Conservation (phyloP, 208 protist genomes). For the Crithidia acanthocephali region DNA sequence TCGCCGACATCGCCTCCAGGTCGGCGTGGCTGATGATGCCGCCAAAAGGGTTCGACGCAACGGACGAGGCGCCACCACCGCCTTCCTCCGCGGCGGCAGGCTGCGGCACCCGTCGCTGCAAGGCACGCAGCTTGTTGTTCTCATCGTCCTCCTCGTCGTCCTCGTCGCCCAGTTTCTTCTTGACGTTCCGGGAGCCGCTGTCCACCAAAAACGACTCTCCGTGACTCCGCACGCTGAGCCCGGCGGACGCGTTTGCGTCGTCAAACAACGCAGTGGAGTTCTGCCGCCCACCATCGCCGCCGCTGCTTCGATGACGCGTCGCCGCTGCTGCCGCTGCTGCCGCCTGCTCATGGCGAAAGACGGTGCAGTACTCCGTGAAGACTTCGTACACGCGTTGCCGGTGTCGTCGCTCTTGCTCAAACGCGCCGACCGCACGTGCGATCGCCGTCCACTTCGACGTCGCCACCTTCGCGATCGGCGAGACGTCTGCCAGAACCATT, state of each 20-base stretch:
- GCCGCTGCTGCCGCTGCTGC: not conserved
- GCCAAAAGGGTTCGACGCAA: not conserved
- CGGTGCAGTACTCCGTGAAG: conserved; percentile 77
- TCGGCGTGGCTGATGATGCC: conserved; percentile 57
- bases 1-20: conserved; percentile 60
- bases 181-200: not conserved
- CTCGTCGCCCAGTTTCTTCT: not conserved
- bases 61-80: not conserved
- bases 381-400: conserved; percentile 78
- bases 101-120: not conserved
- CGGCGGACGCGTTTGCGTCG: not conserved
- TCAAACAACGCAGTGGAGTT: not conserved
- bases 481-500: conserved; percentile 58
- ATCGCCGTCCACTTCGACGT: conserved; percentile 71
- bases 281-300: not conserved
- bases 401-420: conserved; percentile 73
- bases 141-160: not conserved
- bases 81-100: too few relatives aligned
- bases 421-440: conserved; percentile 66
- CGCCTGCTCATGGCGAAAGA: conserved; percentile 30
- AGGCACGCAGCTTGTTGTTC: not conserved
- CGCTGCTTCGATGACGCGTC: not conserved
- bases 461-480: conserved; percentile 63
- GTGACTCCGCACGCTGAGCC: conserved; percentile 2
- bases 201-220: conserved; percentile 27